A percentile compares a stretch with the other conserved stretches of the same genome.
Evolutionary conservation across 345 rosid genomes (phyloP).

Genomic region (Aquilaria malaccensis): DNA sequence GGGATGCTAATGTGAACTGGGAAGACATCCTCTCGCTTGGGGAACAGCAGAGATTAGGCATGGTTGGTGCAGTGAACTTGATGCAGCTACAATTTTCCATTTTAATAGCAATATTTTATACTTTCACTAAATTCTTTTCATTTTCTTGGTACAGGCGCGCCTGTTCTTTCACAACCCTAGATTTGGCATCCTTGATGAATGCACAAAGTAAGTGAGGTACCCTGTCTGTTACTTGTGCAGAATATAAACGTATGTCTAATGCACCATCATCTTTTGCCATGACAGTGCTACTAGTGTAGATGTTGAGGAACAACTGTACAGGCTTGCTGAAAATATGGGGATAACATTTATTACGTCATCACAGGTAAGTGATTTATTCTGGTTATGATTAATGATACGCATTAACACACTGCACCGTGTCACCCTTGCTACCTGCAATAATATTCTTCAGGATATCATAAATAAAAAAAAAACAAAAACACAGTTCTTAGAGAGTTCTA

Average conservation of each 20-base stretch:
- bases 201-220: slow-evolving; percentile 72
- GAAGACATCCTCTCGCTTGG: slow-evolving; percentile 95
- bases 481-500: too few species aligned
- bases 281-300: slow-evolving; percentile 92
- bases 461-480: too few species aligned
- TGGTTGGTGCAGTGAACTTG: slow-evolving; percentile 43
- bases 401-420: neutral
- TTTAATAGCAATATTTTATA: neutral
- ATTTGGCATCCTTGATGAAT: slow-evolving; percentile 94
- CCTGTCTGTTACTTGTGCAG: neutral
- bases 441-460: too few species aligned
- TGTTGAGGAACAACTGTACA: slow-evolving; percentile 92
- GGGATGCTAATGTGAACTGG: slow-evolving; percentile 84
- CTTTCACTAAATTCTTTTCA: neutral
- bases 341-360: slow-evolving; percentile 93
- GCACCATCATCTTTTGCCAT: slow-evolving; percentile 7
- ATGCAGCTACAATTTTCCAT: neutral
- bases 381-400: neutral
- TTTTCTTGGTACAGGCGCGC: slow-evolving; percentile 55
- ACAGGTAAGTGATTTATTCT: slow-evolving; percentile 43
- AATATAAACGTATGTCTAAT: neutral
- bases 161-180: slow-evolving; percentile 89
- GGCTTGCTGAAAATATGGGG: slow-evolving; percentile 71
- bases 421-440: too few species aligned
- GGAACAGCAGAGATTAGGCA: slow-evolving; percentile 96